Percentiles rank a stretch among this genome's conserved stretches.
phyloP scores from a whole-genome alignment of 768 basidiomycete species.

The Hygrocybe punicea region DNA sequence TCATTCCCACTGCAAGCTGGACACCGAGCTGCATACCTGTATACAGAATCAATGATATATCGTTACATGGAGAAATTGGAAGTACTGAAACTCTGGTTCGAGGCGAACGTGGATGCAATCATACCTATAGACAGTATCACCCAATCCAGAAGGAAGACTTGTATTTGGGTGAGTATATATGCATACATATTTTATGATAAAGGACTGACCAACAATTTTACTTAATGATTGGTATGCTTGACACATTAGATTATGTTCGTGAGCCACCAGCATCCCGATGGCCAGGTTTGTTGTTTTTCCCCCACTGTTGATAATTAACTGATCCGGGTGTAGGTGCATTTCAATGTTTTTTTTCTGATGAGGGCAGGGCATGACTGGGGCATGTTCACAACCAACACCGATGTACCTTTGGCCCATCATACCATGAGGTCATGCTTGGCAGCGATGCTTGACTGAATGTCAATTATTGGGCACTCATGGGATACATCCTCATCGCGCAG shows the following conservation, averaged over 20 bases:
- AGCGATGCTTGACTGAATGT: constrained; percentile 41
- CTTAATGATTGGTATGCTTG: constrained; percentile 62
- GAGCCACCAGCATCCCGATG: constrained; percentile 63
- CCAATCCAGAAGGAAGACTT: constrained; percentile 58
- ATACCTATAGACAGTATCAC: constrained; percentile 47
- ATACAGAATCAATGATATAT: constrained; percentile 67
- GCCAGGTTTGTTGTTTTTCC: constrained; percentile 39
- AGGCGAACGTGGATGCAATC: constrained; percentile 61
- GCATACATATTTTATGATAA: no score
- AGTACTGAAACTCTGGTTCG: constrained; percentile 71
- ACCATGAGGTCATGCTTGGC: constrained; percentile 41
- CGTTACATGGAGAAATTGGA: constrained; percentile 61
- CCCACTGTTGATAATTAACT: not conserved
- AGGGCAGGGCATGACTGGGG: constrained; percentile 67
- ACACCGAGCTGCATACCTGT: constrained; percentile 63
- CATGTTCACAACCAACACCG: constrained; percentile 58
- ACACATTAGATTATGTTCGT: constrained; percentile 75
- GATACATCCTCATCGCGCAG: constrained; percentile 62
- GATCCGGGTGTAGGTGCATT: constrained; percentile 47
- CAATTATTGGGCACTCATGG: constrained; percentile 42
- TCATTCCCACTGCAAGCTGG: constrained; percentile 59
- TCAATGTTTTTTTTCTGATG: constrained; percentile 61
- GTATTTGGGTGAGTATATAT: constrained; percentile 41
- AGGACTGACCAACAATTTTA: no score
- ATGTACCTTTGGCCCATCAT: constrained; percentile 46